phyloP scores from a whole-genome alignment of 2,329 filamentous ascomycete genomes.

The Trichoderma afroharzianum region DNA sequence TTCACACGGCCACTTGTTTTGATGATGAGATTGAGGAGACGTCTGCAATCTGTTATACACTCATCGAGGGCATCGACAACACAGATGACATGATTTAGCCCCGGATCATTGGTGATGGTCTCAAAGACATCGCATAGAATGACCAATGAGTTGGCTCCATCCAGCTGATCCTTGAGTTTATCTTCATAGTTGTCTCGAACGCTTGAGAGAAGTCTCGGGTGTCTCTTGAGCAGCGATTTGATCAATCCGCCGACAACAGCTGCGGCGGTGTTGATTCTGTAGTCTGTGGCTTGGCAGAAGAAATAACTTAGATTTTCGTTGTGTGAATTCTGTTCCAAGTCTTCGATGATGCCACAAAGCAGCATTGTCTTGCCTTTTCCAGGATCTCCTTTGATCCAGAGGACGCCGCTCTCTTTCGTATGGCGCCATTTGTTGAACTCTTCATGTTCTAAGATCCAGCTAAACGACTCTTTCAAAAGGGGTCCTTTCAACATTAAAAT shows the following conservation, averaged over 20 bases:
- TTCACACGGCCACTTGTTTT: not conserved
- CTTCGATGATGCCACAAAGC: constrained; percentile 33
- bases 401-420: constrained; percentile 21
- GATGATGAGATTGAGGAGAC: not conserved
- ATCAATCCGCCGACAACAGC: constrained; percentile 41
- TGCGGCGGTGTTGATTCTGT: constrained; percentile 35
- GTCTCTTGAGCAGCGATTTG: constrained; percentile 34
- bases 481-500: constrained; percentile 35
- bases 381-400: constrained; percentile 39
- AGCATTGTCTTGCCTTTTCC: constrained; percentile 46
- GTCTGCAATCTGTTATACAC: not conserved
- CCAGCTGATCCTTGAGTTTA: constrained; percentile 31
- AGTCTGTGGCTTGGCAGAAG: constrained; percentile 22
- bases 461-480: constrained; percentile 30
- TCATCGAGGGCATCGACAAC: constrained; percentile 23
- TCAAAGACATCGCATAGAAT: constrained; percentile 36
- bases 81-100: constrained; percentile 32
- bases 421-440: constrained; percentile 23
- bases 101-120: constrained; percentile 34
- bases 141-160: constrained; percentile 36
- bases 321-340: not conserved
- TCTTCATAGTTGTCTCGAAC: constrained; percentile 30
- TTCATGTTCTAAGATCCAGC: constrained; percentile 31
- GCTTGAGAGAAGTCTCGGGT: constrained; percentile 32
- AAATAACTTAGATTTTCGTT: constrained; percentile 16